phyloP scores from a whole-genome alignment of 2,329 filamentous ascomycete species.

The Orbilia ellipsospora region DNA sequence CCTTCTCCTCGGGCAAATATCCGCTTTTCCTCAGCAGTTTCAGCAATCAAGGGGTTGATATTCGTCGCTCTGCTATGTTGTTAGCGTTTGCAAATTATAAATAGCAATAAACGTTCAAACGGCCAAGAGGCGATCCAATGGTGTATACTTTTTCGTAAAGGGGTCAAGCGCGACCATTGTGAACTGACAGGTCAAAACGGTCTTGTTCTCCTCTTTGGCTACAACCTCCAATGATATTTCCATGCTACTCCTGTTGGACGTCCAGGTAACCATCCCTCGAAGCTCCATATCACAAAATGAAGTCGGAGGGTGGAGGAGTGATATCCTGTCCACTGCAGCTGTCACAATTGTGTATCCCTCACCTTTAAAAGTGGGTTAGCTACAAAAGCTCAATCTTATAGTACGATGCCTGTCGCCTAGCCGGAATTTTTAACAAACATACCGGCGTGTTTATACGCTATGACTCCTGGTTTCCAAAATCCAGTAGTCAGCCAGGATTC shows the following conservation, averaged over 20 bases:
- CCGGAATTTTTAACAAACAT: constrained; percentile 61
- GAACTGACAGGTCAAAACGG: constrained; percentile 77
- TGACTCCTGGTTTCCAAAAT: constrained; percentile 66
- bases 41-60: constrained; percentile 71
- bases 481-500: background rate
- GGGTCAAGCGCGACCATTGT: constrained; percentile 82
- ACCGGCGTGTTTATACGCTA: constrained; percentile 78
- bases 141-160: constrained; percentile 70
- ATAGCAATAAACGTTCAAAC: no score
- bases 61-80: constrained; percentile 67
- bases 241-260: constrained; percentile 69
- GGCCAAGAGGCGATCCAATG: background rate
- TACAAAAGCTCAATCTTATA: background rate
- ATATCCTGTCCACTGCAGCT: constrained; percentile 67
- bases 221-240: constrained; percentile 75
- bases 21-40: constrained; percentile 73
- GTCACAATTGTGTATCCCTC: constrained; percentile 68
- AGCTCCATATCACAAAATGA: constrained; percentile 83
- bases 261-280: constrained; percentile 73
- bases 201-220: constrained; percentile 68
- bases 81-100: constrained; percentile 10
- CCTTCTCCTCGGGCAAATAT: constrained; percentile 73
- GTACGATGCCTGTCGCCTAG: background rate
- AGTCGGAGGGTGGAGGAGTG: constrained; percentile 75
- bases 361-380: constrained; percentile 9